Base-by-base conservation (phyloP, 2,329 filamentous ascomycete species). In the Ramularia collo-cygni region DNA sequence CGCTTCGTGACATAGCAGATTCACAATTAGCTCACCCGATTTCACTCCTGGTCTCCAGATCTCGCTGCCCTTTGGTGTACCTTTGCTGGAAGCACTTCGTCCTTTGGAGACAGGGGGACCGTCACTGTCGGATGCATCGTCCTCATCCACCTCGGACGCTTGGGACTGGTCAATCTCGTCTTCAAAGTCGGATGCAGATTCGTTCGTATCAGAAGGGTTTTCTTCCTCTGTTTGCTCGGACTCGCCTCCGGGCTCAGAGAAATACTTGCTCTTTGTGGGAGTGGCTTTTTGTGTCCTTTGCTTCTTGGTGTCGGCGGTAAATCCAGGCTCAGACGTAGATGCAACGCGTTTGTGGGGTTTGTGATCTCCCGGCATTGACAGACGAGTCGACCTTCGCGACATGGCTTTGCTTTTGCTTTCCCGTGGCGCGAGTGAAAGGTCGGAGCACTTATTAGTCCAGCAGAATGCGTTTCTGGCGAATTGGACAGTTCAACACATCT, bases 41-140 rank as follows among this genome's bases (percentile, higher is more conserved):
- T 68, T 75, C 26, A 74, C 72, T 8, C 75, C 75, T 43, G 70
- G 63, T 54, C 70, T 69, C 75, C 75, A 79, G 24, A 77, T 57
- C 37, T 76, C 71, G 47, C 69, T 41, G 40, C 43, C 35, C 37
- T 30, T 41, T 45, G 48, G 14, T 43, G 52, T 46, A 44, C 51
- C 15, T 44, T 48, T 36, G 42, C 52, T 40, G 16, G 40, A 45
- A 41, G 10, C 19, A 10, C 31, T 16, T 19, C 10, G 6, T 6
- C 13, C 13, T 35, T 50, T 52, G 28, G 33, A 34, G 16, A 51
- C 27, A 43, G 38, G 55, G 47, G 26, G 40, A 28, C 62, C 55
- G 14, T 61, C 56, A 27, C 58, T 59, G 9, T 58, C 54, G 14
- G 57, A 59, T 16, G 60, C 52, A 19, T 61, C 62, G 8, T 54